Evolutionary conservation across 495 filamentous ascomycete genomes (phyloP), one percentile per base, ranked within the genome.

Genomic region (Lasiosphaeria hispida): DNA sequence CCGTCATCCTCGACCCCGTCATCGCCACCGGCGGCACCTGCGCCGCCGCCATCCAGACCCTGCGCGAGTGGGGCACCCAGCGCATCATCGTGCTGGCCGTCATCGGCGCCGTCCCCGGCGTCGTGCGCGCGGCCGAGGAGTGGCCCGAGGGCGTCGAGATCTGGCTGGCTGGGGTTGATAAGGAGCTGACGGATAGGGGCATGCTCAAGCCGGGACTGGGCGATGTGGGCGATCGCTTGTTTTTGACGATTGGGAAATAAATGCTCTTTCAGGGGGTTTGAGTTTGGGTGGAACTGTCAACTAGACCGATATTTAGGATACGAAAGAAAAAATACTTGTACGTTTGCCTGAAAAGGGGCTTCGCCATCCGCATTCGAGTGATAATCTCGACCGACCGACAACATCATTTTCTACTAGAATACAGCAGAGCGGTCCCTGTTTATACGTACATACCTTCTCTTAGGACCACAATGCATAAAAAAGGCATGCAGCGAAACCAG

Each of bases 141-240:
- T 92, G 90, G 83, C 77, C 77, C 13, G 87, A 86, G 57, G 87
- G 81, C 8, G 84, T 90, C 1, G 85, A 96, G 70, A 77, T 97
- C 36, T 92, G 90, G 85, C 78, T 92, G 39, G 93, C 90, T 0
- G 92, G 84, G 2, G 75, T 96, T 37, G 93, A 97, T 75, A 71
- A 70, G 62, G 77, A 81, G 64, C 75, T 91, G 48, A 85, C 91
- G 68, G 80, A 83, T 30, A 80, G 76, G 52, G 92, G 93, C 3
- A 96, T 96, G 92, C 86, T 97, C 70, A 89, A 85, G 72, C 93
- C 93, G 3, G 93, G 93, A 0, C 66, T 96, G 60, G 91, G 91
- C 0, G 92, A 96, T 80, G 88, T 96, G 59, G 93, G 93, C 6
- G 93, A 97, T 77, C 77, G 93, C 54, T 74, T 97, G 71, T 97